Base-by-base conservation (phyloP, 2,329 filamentous ascomycete genomes). In the Paraphoma sp. region DNA sequence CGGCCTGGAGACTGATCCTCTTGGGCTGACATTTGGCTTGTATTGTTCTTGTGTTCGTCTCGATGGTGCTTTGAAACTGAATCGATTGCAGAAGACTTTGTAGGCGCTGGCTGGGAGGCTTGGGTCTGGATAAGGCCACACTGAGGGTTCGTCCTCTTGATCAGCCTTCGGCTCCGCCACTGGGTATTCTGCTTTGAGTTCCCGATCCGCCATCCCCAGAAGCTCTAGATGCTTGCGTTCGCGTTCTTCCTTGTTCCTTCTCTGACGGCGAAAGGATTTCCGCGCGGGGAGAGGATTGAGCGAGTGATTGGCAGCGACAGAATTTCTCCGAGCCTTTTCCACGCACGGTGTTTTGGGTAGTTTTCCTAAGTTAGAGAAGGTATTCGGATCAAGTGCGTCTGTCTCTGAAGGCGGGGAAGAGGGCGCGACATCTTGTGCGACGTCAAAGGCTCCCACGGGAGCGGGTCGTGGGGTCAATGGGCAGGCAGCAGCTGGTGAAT, bases 371-470 rank as follows among this genome's bases (percentile, higher is more conserved):
- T 11, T 45, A 14, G 1, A 1, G 49, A 48, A 52, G 18, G 53
- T 30, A 38, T 49, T 56, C n/a, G 48, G 43, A n/a, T 1, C n/a
- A 10, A 29, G 45, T 23, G 47, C 50, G 42, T 44, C 53, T 29
- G 53, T 51, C 31, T 45, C 51, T 50, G 48, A 53, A 51, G 51
- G 52, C 16, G 45, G 23, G 46, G 50, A 42, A 38, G 51, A 58
- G 23, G 23, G 3, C 52, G 54, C 40, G 55, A 54, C 61, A 62
- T 59, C 41, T 57, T 55, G 58, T 59, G 57, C 47, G 33, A 18
- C 1, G 23, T 53, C 53, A 49, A 6, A 18, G 8, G 23, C 50
- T 52, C 47, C 2, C 61, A 63, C 58, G 58, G 45, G 60, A 55
- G 48, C 33, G 45, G 50, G 54, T 54, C 52, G 51, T 31, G 57